A percentile compares a stretch with the other conserved stretches of the same genome.
Conservation (phyloP, 2,329 filamentous ascomycete species). For the Alternaria sp. region DNA sequence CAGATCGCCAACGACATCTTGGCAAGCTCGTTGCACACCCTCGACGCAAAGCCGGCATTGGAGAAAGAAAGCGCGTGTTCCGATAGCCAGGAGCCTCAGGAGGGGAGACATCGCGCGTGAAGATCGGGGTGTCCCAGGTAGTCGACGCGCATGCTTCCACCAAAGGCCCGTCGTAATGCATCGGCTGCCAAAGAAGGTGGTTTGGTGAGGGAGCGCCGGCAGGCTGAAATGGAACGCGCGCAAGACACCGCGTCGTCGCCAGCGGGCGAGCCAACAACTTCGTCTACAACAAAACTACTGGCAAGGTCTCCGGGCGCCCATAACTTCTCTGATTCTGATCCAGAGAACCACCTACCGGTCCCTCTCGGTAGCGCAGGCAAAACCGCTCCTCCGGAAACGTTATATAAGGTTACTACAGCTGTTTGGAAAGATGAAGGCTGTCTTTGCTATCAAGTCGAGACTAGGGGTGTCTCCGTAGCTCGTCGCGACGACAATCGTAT, state of each 20-base stretch:
- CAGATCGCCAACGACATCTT: no score
- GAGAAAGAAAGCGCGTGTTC: no score
- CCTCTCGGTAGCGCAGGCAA: neutral
- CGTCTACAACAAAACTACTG: fast-evolving
- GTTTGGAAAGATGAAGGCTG: neutral
- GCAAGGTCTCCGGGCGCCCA: neutral
- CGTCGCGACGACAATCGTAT: neutral
- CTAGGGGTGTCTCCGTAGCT: neutral
- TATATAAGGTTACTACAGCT: neutral
- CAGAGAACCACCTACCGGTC: neutral
- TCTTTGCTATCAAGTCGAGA: neutral
- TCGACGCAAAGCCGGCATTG: no score
- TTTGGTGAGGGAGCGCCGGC: neutral
- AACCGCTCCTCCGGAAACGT: neutral
- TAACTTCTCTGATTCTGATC: neutral
- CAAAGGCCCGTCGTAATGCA: neutral
- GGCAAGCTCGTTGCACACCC: no score
- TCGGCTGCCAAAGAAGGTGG: neutral
- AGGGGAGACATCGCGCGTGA: no score
- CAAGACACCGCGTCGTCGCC: neutral
- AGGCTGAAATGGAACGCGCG: neutral
- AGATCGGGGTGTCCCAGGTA: neutral
- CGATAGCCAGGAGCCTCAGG: no score
- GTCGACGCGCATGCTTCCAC: neutral
- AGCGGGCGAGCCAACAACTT: neutral